These are phyloP conservation scores for Botrytis squamosa DNA, from an alignment of 2,329 filamentous ascomycete genomes.

Conservation along the genomic window DNA sequence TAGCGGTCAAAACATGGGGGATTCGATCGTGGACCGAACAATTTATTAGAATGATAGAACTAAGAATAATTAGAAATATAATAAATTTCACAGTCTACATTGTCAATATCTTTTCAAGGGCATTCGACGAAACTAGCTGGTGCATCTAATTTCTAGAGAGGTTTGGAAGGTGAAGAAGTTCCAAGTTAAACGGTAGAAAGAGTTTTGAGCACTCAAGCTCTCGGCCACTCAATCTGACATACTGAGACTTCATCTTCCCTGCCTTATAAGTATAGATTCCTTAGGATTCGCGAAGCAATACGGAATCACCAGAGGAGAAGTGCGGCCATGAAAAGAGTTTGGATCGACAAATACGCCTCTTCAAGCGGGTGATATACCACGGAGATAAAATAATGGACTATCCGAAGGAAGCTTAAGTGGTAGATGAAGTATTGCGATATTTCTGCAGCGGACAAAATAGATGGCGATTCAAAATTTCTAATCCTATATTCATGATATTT, in stretches of 20 bases:
- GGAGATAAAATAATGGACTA: background rate
- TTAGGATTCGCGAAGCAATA: background rate
- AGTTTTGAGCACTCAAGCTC: background rate
- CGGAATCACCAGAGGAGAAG: background rate
- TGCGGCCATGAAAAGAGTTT: background rate
- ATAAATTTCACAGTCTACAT: background rate
- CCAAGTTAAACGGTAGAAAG: background rate
- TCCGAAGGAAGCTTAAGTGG: background rate
- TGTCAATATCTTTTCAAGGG: accelerated
- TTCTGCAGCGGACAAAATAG: background rate
- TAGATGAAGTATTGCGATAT: background rate
- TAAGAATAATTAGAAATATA: background rate
- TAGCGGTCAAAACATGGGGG: background rate
- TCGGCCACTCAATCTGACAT: background rate
- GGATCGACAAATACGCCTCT: background rate
- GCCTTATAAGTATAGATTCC: background rate
- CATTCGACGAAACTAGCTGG: background rate
- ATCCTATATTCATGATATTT: background rate
- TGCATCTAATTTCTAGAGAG: background rate
- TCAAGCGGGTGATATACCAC: background rate
- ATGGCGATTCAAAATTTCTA: background rate
- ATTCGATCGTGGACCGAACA: background rate
- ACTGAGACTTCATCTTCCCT: background rate
- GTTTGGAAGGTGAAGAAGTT: background rate
- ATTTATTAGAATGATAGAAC: background rate